Evolutionary conservation across 1,284 basidiomycete genomes (phyloP), one percentile per base, ranked within the genome.

Genomic region (Trametes pubescens): DNA sequence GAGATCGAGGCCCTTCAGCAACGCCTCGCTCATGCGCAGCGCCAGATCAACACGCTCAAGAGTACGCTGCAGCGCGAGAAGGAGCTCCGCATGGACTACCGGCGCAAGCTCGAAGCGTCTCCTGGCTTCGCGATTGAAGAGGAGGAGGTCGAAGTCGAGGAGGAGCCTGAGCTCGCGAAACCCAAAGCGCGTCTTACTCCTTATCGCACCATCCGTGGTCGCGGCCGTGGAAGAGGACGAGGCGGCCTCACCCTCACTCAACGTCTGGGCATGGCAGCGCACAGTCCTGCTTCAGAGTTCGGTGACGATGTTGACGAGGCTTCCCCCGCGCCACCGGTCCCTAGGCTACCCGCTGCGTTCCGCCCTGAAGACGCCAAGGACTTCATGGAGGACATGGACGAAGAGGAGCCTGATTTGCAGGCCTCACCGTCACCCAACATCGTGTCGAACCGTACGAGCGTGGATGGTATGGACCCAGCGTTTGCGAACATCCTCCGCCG

Each of bases 391-490:
- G 76, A 78, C 8, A 77, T 79, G 22, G 80, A 80, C 8, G 76
- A 76, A 14, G 76, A 78, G 18, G 37, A 24, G 14, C 73, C 70
- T 22, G 74, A 80, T 37, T 57, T 74, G 13, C 76, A 79, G 18
- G 79, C 80, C 16, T 82, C 84, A 1, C 80, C 80, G 3, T 82
- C 79, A 8, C 79, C 77, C 18, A 74, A 76, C 7, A 51, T 68
- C 21, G 59, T 73, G 24, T 87, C 86, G 2, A 89, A 88, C 65
- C 79, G 82, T 37, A 84, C 84, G 2, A 92, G 90, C 69, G 81
- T 93, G 11, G 92, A 94, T 57, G 92, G 92, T 44, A 92, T 94
- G 90, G 93, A 94, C 69, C 93, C 93, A 11, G 83, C 79, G 0
- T 94, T 93, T 72, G 91, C 92, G 59, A 92, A 93, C 65, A 80